Evolutionary conservation across 345 rosid species (phyloP).

Genomic region (rapeseed (Brassica napus)): DNA sequence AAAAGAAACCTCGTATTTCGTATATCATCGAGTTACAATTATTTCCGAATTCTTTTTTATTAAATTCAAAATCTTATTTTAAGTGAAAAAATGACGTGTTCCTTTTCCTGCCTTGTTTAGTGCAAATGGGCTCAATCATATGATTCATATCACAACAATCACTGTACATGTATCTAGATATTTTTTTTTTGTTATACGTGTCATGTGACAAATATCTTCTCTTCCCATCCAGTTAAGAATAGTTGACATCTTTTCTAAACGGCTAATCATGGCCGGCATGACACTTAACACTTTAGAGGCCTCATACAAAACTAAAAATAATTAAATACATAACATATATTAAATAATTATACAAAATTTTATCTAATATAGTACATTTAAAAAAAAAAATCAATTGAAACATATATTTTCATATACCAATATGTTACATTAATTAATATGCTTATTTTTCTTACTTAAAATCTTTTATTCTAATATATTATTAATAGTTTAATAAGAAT

Average conservation of each 20-base stretch:
- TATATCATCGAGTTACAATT: neutral
- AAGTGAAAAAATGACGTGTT: neutral
- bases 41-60: neutral
- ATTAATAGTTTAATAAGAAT: too few species aligned
- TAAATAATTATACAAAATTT: too few species aligned
- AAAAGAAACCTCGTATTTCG: conserved; percentile 17
- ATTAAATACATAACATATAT: too few species aligned
- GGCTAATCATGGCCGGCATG: neutral
- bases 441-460: too few species aligned
- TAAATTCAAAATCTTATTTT: neutral
- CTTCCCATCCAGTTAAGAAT: neutral
- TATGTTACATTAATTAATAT: too few species aligned
- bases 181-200: neutral
- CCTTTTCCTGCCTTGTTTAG: neutral
- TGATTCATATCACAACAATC: neutral
- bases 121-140: neutral
- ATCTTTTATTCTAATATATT: too few species aligned
- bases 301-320: too few species aligned
- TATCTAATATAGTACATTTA: too few species aligned
- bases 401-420: too few species aligned
- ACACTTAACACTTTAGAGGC: too few species aligned
- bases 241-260: neutral
- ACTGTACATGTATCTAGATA: neutral
- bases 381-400: too few species aligned
- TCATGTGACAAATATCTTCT: conserved; percentile 19